Percentiles rank a stretch among this genome's conserved stretches.
Evolutionary conservation across 2,329 filamentous ascomycete species (phyloP).

Genomic region (Daldinia eschscholtzii): DNA sequence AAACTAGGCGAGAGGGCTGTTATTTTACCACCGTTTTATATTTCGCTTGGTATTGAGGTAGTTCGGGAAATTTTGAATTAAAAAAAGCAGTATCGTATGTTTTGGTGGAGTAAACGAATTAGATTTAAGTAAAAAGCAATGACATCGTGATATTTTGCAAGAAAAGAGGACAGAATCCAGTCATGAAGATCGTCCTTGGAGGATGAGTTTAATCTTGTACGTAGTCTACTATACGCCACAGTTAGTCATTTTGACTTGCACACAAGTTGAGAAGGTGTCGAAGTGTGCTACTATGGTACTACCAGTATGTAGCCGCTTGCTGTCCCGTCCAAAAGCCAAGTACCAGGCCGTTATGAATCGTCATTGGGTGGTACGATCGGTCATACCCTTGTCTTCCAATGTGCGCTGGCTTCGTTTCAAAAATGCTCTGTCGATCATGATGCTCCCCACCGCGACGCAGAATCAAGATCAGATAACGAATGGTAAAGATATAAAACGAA

Average conservation of each 20-base stretch:
- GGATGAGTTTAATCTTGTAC: background rate
- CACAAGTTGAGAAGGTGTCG: constrained; percentile 21
- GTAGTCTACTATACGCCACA: constrained; percentile 9
- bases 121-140: background rate
- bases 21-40: constrained; percentile 10
- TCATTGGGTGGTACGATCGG: constrained; percentile 36
- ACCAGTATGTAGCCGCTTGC: constrained; percentile 31
- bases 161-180: constrained; percentile 2
- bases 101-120: constrained; percentile 3
- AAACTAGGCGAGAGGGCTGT: constrained; percentile 5
- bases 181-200: constrained; percentile 5
- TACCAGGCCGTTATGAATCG: constrained; percentile 28
- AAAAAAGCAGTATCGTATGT: background rate
- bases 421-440: constrained; percentile 35
- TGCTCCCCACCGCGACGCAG: constrained; percentile 26
- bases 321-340: constrained; percentile 31
- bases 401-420: constrained; percentile 41
- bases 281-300: constrained; percentile 7
- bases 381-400: constrained; percentile 31
- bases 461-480: constrained; percentile 33
- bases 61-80: background rate
- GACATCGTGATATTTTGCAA: background rate
- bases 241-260: background rate
- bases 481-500: constrained; percentile 13
- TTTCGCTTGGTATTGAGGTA: background rate